Percentiles rank a stretch among this genome's conserved stretches.
Evolutionary conservation across 257 asterid genomes (phyloP).

Genomic region (Petunia secreta): DNA sequence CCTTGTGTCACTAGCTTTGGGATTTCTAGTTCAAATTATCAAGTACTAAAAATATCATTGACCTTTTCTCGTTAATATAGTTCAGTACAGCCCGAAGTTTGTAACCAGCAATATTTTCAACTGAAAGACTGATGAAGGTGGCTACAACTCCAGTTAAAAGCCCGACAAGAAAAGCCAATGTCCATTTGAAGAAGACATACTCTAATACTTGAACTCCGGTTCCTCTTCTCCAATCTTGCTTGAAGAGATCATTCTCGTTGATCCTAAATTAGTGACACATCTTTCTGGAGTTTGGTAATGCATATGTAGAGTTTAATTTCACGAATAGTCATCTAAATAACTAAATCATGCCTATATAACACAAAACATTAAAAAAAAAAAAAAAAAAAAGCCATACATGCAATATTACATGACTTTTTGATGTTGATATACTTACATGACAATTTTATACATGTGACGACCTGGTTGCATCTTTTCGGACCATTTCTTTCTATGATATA

Average conservation of each 20-base stretch:
- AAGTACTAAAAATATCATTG: not conserved
- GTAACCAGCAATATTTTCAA: slow-evolving; percentile 87
- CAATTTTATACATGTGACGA: too few species aligned
- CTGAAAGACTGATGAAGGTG: slow-evolving; percentile 79
- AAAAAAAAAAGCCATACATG: too few species aligned
- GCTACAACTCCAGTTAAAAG: slow-evolving; percentile 82
- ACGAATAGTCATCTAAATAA: not conserved
- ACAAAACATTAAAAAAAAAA: too few species aligned
- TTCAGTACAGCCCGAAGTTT: slow-evolving; percentile 59
- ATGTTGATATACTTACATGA: too few species aligned
- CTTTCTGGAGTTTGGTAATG: too few species aligned
- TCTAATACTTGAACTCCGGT: slow-evolving; percentile 70
- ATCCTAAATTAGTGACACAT: slow-evolving; percentile 47
- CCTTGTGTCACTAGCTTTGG: too few species aligned
- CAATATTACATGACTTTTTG: too few species aligned
- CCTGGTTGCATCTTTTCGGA: too few species aligned
- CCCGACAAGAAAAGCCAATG: slow-evolving; percentile 80
- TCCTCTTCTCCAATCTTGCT: slow-evolving; percentile 97
- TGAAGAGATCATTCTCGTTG: slow-evolving; percentile 87
- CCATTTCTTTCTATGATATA: too few species aligned
- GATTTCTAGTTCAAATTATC: not conserved
- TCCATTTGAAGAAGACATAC: slow-evolving; percentile 76
- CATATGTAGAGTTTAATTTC: too few species aligned
- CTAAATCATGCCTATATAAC: not conserved
- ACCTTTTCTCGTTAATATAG: slow-evolving; percentile 73